Percentiles rank a stretch among this genome's conserved stretches.
These are phyloP conservation scores for Casuarina equisetifolia DNA, from an alignment of 306 rosid genomes.

Conservation along the genomic window DNA sequence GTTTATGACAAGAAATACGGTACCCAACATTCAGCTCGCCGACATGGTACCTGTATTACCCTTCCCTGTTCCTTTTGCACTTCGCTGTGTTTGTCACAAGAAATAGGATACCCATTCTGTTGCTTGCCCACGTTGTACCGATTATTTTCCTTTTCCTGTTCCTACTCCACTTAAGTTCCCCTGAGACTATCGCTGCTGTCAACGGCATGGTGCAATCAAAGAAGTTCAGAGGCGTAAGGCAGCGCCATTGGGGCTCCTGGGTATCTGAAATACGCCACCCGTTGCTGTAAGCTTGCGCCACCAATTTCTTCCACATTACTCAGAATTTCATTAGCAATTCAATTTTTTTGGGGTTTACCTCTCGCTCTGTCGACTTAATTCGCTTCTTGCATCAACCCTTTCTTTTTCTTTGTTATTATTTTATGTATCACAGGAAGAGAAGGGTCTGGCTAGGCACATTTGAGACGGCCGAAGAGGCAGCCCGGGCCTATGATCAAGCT, in stretches of 20 bases:
- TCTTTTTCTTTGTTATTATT: background rate
- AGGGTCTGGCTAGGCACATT: constrained; percentile 62
- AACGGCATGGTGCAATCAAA: constrained; percentile 38
- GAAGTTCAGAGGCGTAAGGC: constrained; percentile 60
- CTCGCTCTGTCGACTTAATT: background rate
- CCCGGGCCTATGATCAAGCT: constrained; percentile 48
- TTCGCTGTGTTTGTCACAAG: constrained; percentile 1
- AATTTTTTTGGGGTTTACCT: background rate
- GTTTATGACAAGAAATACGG: constrained; percentile 21
- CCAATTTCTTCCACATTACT: background rate
- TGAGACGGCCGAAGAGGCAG: constrained; percentile 54
- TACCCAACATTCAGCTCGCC: constrained; percentile 3
- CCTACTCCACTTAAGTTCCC: background rate
- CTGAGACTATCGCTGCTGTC: background rate
- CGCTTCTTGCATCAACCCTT: background rate
- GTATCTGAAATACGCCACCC: constrained; percentile 61
- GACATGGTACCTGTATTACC: constrained; percentile 12
- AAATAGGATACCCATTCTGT: too few species aligned
- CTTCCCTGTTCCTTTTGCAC: constrained; percentile 32
- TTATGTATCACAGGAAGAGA: constrained; percentile 32
- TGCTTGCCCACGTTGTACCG: too few species aligned
- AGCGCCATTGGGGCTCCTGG: constrained; percentile 62
- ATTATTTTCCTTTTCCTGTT: too few species aligned
- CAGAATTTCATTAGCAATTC: background rate
- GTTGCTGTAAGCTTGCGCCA: constrained; percentile 35